Evolutionary conservation across 371 early-diverging fungal species (phyloP).

Genomic region (Mucor velutinosus): DNA sequence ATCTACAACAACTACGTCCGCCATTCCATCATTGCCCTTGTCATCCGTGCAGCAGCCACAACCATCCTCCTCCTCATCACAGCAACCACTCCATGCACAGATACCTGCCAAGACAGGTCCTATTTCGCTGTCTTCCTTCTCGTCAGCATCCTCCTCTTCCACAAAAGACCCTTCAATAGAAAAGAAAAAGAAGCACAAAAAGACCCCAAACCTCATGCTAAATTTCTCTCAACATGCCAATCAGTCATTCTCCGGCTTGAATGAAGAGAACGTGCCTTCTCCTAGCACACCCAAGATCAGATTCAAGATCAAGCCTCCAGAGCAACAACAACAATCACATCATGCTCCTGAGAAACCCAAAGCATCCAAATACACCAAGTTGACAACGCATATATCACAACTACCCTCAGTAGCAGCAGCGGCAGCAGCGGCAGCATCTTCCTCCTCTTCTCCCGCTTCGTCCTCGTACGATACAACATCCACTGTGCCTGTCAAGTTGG

Average conservation of each 20-base stretch:
- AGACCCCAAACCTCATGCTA: conserved; percentile 32
- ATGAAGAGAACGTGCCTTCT: conserved; percentile 7
- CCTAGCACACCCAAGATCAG: conserved; percentile 46
- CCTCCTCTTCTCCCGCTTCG: background rate
- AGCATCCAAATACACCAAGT: background rate
- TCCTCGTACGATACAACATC: background rate
- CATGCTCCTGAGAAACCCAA: background rate
- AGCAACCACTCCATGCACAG: background rate
- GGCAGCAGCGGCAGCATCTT: background rate
- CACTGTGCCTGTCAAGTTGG: conserved; percentile 6
- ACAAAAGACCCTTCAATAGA: background rate
- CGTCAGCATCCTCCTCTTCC: background rate
- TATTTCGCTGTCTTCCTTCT: conserved; percentile 8
- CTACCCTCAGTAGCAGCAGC: background rate
- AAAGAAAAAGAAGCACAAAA: conserved; percentile 32
- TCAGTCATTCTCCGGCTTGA: background rate
- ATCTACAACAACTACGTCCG: background rate
- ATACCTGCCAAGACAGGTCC: conserved; percentile 2
- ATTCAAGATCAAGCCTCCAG: conserved; percentile 48
- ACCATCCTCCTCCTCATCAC: background rate
- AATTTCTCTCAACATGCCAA: conserved; percentile 24
- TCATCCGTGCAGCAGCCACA: background rate
- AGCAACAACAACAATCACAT: conserved; percentile 9
- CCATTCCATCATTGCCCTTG: conserved; percentile 7
- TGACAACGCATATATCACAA: background rate